phyloP scores from a whole-genome alignment of 768 basidiomycete species.

The Russula virescens region DNA sequence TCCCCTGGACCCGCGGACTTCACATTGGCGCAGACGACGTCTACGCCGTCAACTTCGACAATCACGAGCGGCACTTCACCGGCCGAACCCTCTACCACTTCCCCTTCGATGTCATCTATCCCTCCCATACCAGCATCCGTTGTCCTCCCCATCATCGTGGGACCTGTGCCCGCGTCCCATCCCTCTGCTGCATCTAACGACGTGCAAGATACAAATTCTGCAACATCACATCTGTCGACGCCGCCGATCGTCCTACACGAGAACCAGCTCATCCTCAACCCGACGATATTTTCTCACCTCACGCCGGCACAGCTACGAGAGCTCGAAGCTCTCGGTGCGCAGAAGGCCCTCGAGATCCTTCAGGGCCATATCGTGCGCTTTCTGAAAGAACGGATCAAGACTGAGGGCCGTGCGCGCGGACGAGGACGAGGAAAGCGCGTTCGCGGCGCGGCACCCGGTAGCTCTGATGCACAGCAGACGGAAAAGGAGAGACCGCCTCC shows the following conservation, averaged over 20 bases:
- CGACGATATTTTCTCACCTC: conserved; percentile 75
- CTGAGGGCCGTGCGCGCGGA: conserved; percentile 31
- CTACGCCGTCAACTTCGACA: conserved; percentile 25
- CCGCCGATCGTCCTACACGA: conserved; percentile 79
- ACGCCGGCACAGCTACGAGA: conserved; percentile 66
- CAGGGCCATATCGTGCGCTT: conserved; percentile 82
- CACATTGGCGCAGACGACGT: neutral
- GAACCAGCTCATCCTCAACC: conserved; percentile 78
- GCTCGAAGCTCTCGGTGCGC: conserved; percentile 74
- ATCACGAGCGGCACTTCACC: neutral
- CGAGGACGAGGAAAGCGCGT: conserved; percentile 25
- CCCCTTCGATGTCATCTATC: conserved; percentile 13
- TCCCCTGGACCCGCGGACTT: conserved; percentile 21
- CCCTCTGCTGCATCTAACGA: conserved; percentile 44
- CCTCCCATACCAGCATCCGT: conserved; percentile 40
- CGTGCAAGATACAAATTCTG: conserved; percentile 32
- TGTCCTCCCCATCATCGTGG: conserved; percentile 71
- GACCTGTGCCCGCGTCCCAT: conserved; percentile 61
- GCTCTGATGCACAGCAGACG: conserved; percentile 2
- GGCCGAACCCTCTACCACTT: conserved; percentile 1
- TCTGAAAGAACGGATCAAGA: conserved; percentile 65
- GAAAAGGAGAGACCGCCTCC: conserved; percentile 10
- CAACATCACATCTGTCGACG: conserved; percentile 35
- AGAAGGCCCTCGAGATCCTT: conserved; percentile 73
- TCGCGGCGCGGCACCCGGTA: conserved; percentile 19